Percentiles rank a stretch among this genome's conserved stretches.
These are phyloP conservation scores for Metschnikowia chrysomelidarum DNA, from an alignment of 805 yeast species.

Conservation along the genomic window DNA sequence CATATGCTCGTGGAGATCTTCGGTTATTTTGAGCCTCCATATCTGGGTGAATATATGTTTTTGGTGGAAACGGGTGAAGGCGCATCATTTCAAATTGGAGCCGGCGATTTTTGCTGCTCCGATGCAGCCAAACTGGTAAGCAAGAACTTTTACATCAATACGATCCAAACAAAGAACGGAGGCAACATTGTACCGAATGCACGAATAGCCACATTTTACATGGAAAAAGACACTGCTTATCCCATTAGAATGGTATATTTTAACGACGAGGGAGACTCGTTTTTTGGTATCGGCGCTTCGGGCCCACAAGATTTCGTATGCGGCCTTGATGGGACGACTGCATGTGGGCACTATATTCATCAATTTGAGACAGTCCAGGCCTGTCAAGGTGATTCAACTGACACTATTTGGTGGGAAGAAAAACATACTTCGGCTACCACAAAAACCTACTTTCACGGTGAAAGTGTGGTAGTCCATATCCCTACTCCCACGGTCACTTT, in stretches of 20 bases:
- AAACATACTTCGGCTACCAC: slow-evolving; percentile 16
- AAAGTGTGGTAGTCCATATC: slow-evolving; percentile 12
- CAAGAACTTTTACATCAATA: slow-evolving; percentile 8
- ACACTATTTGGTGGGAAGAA: too few species aligned
- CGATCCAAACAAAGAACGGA: slow-evolving; percentile 12
- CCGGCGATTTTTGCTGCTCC: slow-evolving; percentile 12
- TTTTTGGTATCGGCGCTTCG: too few species aligned
- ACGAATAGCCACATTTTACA: slow-evolving; percentile 5
- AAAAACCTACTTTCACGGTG: background rate
- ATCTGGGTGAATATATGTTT: slow-evolving; percentile 11
- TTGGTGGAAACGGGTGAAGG: slow-evolving; percentile 14
- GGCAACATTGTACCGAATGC: slow-evolving; percentile 5
- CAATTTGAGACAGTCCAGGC: too few species aligned
- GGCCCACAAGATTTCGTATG: too few species aligned
- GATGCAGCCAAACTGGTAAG: slow-evolving; percentile 11
- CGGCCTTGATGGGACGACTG: background rate
- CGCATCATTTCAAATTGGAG: slow-evolving; percentile 14
- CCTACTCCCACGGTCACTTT: slow-evolving; percentile 13
- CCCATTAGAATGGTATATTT: slow-evolving; percentile 14
- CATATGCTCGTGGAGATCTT: slow-evolving; percentile 8
- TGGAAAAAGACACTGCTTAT: slow-evolving; percentile 10
- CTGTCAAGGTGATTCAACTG: too few species aligned
- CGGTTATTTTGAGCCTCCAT: slow-evolving; percentile 10
- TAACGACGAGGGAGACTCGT: slow-evolving; percentile 10
- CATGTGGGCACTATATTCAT: too few species aligned